Conservation (phyloP, 2,329 filamentous ascomycete species). For the Alternaria gaisen region DNA sequence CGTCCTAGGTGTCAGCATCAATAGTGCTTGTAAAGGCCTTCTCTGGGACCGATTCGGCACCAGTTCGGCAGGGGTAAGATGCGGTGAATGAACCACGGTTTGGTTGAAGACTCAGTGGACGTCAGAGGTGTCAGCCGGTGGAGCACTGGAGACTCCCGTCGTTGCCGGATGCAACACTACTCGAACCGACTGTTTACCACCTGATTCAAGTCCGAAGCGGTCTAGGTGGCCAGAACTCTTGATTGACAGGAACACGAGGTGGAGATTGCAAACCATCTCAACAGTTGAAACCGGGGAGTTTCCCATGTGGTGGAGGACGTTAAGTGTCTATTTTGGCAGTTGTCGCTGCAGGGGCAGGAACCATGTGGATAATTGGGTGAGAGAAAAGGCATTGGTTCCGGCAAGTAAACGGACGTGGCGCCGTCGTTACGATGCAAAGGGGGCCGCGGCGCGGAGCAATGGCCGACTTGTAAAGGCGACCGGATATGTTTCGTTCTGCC, state of each 20-base stretch:
- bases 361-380: constrained; percentile 7
- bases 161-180: constrained; percentile 5
- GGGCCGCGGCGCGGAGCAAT: constrained; percentile 5
- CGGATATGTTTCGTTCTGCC: constrained; percentile 3
- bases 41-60: constrained; percentile 7
- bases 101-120: neutral
- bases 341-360: constrained; percentile 11
- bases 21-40: neutral
- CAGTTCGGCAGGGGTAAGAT: constrained; percentile 13
- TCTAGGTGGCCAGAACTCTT: constrained; percentile 4
- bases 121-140: constrained; percentile 12
- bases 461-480: constrained; percentile 5
- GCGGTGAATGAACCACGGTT: constrained; percentile 24
- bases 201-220: constrained; percentile 6
- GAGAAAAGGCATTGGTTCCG: constrained; percentile 2
- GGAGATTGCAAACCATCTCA: constrained; percentile 1
- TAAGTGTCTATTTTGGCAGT: constrained; percentile 10
- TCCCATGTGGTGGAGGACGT: neutral
- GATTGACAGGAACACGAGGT: neutral
- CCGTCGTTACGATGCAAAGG: constrained; percentile 4
- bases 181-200: neutral
- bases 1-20: neutral
- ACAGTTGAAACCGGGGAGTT: neutral
- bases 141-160: constrained; percentile 6
- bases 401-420: constrained; percentile 7